Conservation (phyloP, 176 grass and related monocot species). For the Aegilops longissima region DNA sequence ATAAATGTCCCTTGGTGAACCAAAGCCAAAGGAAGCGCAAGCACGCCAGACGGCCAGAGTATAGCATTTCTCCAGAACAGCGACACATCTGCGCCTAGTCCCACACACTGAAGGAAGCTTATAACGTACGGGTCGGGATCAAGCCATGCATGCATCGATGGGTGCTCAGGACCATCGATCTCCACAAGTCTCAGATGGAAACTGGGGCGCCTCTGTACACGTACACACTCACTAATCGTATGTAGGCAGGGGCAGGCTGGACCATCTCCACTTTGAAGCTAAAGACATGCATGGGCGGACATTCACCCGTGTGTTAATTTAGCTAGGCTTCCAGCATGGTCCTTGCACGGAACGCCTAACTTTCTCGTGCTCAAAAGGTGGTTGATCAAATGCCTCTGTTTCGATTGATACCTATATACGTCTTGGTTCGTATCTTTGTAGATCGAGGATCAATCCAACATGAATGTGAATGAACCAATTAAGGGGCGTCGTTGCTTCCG, state of each 20-base stretch:
- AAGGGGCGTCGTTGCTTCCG: too few species aligned
- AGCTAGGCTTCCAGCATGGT: background rate
- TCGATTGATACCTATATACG: background rate
- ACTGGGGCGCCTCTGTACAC: background rate
- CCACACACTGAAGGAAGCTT: background rate
- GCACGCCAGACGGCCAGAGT: background rate
- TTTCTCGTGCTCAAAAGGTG: conserved; percentile 3
- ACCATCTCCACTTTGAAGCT: conserved; percentile 3
- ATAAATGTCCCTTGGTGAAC: background rate
- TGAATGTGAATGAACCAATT: too few species aligned
- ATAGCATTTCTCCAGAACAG: background rate
- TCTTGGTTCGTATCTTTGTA: background rate
- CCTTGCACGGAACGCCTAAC: background rate
- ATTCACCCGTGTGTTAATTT: background rate
- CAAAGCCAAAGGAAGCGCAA: background rate
- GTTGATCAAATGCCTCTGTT: background rate
- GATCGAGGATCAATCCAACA: background rate
- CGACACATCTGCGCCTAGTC: background rate
- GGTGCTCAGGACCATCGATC: background rate
- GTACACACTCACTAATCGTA: background rate
- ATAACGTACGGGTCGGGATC: background rate
- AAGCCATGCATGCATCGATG: background rate
- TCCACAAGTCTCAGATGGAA: background rate
- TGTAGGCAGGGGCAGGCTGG: background rate
- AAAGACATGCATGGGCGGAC: background rate